Conservation (phyloP, 192 early-diverging fungal genomes). For the Coemansia sp. region DNA sequence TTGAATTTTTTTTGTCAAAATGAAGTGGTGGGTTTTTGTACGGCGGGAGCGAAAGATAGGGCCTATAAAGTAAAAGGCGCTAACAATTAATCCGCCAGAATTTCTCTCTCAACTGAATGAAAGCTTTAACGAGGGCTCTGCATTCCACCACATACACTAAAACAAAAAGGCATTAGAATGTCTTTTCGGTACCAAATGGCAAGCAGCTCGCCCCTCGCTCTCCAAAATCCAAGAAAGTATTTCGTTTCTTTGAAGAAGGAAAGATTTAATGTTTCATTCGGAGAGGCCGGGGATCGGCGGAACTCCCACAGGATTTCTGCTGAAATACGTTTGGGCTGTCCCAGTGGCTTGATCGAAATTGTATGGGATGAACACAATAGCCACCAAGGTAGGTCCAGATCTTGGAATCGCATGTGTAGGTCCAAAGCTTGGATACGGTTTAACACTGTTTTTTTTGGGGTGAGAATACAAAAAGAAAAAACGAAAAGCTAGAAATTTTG, state of each 20-base stretch:
- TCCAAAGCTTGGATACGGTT: too few relatives aligned
- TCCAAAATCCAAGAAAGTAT: conserved; percentile 10
- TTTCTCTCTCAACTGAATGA: conserved; percentile 18
- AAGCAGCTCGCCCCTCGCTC: conserved; percentile 10
- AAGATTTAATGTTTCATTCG: background rate
- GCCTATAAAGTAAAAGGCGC: background rate
- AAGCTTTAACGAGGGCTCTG: conserved; percentile 2
- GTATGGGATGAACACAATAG: background rate
- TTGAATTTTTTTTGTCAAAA: background rate
- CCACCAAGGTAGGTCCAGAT: background rate
- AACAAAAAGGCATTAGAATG: conserved; percentile 1
- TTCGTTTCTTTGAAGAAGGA: conserved; percentile 1
- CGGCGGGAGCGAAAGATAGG: conserved; percentile 38
- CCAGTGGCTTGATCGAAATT: background rate
- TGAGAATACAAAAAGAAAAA: conserved; percentile 3
- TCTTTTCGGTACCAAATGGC: conserved; percentile 3
- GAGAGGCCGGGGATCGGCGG: background rate
- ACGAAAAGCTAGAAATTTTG: background rate
- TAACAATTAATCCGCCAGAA: conserved; percentile 26
- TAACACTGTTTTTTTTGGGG: background rate
- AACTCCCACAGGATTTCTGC: background rate
- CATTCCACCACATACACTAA: conserved; percentile 11
- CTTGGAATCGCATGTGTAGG: background rate
- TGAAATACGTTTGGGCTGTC: background rate
- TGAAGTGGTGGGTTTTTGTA: conserved; percentile 10